Conservation (phyloP, 148 eudicot species). For the Cornus florida region DNA sequence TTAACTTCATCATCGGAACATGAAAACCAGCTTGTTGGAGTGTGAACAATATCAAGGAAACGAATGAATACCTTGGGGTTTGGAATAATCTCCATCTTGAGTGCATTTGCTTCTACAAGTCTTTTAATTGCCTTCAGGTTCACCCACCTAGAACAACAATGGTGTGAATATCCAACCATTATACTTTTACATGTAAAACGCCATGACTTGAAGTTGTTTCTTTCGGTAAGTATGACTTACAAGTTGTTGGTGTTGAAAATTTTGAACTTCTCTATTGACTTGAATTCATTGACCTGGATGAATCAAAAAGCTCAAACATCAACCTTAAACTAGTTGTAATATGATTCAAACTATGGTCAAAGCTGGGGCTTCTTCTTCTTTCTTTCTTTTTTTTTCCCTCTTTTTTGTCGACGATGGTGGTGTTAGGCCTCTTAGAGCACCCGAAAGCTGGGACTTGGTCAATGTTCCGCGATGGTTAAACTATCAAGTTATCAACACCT, state of each 20-base stretch:
- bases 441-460: not conserved
- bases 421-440: too few relatives aligned
- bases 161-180: constrained; percentile 3
- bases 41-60: constrained; percentile 4
- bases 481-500: not conserved
- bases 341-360: not conserved
- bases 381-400: too few relatives aligned
- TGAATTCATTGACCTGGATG: constrained; percentile 87
- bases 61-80: constrained; percentile 80
- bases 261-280: constrained; percentile 98
- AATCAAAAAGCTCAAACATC: constrained; percentile 16
- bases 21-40: not conserved
- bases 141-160: constrained; percentile 68
- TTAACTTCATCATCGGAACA: not conserved
- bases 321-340: not conserved
- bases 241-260: constrained; percentile 99
- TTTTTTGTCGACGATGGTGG: too few relatives aligned
- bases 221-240: constrained; percentile 37
- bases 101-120: constrained; percentile 85
- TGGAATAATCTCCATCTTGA: constrained; percentile 99
- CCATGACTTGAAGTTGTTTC: constrained; percentile 69
- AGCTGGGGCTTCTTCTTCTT: not conserved
- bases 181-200: not conserved
- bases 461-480: not conserved
- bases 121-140: constrained; percentile 84